These are phyloP conservation scores for Ziziphus jujuba DNA, from an alignment of 306 rosid genomes.

Conservation along the genomic window DNA sequence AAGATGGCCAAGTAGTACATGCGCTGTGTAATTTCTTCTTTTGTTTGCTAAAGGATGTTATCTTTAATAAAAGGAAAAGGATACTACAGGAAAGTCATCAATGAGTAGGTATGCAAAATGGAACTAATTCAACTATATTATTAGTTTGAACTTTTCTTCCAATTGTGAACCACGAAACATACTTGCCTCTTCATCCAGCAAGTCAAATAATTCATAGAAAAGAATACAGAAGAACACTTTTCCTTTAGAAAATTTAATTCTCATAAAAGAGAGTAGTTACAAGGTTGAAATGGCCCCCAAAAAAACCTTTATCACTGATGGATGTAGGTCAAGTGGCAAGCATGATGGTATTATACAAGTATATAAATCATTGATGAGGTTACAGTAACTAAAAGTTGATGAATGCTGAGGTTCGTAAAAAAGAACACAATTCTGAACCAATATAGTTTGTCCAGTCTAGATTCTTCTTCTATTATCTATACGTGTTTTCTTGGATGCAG, in stretches of 20 bases:
- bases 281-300: background rate
- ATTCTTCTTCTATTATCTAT: slow-evolving; percentile 86
- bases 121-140: no score
- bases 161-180: no score
- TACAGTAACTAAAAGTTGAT: background rate
- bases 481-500: slow-evolving; percentile 61
- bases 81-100: no score
- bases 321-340: background rate
- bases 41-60: background rate
- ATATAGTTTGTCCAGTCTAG: slow-evolving; percentile 22
- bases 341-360: background rate
- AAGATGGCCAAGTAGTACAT: background rate
- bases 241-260: no score
- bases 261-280: no score
- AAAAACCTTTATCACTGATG: background rate
- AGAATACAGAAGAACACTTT: no score
- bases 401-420: slow-evolving; percentile 7
- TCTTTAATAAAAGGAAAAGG: no score
- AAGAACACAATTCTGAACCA: background rate
- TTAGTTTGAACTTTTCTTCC: no score
- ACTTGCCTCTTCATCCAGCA: no score
- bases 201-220: no score
- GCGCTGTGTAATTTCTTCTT: background rate
- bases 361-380: background rate
- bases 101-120: no score